phyloP scores from a whole-genome alignment of 768 basidiomycete genomes.

The Termitomyces sp. region DNA sequence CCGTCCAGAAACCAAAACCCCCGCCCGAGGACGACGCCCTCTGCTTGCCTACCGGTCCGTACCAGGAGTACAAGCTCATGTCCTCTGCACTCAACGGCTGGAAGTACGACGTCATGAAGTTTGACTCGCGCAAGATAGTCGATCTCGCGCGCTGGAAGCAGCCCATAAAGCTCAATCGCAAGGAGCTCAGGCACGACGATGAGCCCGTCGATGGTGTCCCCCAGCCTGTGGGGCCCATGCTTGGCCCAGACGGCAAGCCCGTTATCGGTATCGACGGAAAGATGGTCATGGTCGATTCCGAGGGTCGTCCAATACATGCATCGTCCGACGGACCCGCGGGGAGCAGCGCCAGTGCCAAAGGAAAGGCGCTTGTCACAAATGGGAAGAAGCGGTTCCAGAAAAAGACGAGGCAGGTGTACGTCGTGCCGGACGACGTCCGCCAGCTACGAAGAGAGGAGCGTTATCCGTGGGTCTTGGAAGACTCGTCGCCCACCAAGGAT shows the following conservation, averaged over 20 bases:
- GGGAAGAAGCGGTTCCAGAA: constrained; percentile 75
- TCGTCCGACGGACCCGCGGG: constrained; percentile 21
- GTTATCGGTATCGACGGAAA: constrained; percentile 74
- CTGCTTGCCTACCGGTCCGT: constrained; percentile 62
- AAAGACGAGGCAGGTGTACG: constrained; percentile 80
- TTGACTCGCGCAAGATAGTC: constrained; percentile 68
- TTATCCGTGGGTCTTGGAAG: constrained; percentile 92
- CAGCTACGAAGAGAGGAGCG: constrained; percentile 81
- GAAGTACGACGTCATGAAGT: constrained; percentile 93
- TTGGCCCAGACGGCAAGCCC: constrained; percentile 80
- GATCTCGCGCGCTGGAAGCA: constrained; percentile 64
- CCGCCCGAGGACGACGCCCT: constrained; percentile 42
- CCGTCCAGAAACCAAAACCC: constrained; percentile 35
- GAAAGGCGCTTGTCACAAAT: constrained; percentile 32
- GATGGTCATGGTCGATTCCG: constrained; percentile 77
- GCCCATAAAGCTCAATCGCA: constrained; percentile 86
- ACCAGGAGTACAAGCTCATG: constrained; percentile 72
- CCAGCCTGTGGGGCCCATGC: constrained; percentile 64
- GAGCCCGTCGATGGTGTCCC: constrained; percentile 27
- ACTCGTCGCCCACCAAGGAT: constrained; percentile 47
- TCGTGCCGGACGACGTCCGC: constrained; percentile 71
- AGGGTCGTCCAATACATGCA: constrained; percentile 63
- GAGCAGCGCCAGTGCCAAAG: constrained; percentile 30
- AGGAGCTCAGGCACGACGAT: constrained; percentile 62
- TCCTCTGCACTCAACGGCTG: constrained; percentile 79